Percentiles rank a stretch among this genome's conserved stretches.
Conservation (phyloP, 1,139 yeast species). For the Scheffersomyces cryptocercus region DNA sequence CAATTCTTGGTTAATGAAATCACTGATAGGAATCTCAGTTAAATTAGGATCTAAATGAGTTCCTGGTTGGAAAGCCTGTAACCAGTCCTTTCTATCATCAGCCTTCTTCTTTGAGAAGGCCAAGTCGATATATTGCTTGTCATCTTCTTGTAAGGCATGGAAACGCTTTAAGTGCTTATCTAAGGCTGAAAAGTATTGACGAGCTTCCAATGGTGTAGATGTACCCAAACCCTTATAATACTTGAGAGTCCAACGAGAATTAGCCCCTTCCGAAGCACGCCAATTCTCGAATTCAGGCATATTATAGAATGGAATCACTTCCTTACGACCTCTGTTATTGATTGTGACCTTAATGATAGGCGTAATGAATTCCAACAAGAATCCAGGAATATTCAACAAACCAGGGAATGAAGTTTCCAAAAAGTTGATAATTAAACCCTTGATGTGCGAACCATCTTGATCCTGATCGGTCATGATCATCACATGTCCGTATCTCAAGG, state of each 20-base stretch:
- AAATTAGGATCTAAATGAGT: constrained; percentile 87
- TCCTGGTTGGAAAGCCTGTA: constrained; percentile 86
- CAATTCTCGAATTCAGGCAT: constrained; percentile 96
- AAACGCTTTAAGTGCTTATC: constrained; percentile 86
- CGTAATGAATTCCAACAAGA: constrained; percentile 89
- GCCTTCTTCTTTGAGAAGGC: constrained; percentile 96
- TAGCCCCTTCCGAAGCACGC: constrained; percentile 82
- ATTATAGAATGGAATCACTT: constrained; percentile 76
- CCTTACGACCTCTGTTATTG: constrained; percentile 59
- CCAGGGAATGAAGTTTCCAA: constrained; percentile 96
- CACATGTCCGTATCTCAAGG: constrained; percentile 89
- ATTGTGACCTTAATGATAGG: constrained; percentile 93
- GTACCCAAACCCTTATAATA: constrained; percentile 99
- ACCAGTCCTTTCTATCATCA: constrained; percentile 97
- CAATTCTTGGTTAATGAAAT: constrained; percentile 92
- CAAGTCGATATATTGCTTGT: constrained; percentile 78
- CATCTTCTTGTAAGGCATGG: constrained; percentile 80
- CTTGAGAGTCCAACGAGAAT: constrained; percentile 86
- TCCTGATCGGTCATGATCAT: constrained; percentile 99
- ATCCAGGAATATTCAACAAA: constrained; percentile 85
- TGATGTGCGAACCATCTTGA: constrained; percentile 98
- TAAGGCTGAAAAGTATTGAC: constrained; percentile 85
- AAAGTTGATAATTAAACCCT: constrained; percentile 92
- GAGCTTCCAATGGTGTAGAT: constrained; percentile 75
- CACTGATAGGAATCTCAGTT: constrained; percentile 81